A percentile compares a stretch with the other conserved stretches of the same genome.
phyloP scores from a whole-genome alignment of 345 rosid species.

The Lepidium africanum region DNA sequence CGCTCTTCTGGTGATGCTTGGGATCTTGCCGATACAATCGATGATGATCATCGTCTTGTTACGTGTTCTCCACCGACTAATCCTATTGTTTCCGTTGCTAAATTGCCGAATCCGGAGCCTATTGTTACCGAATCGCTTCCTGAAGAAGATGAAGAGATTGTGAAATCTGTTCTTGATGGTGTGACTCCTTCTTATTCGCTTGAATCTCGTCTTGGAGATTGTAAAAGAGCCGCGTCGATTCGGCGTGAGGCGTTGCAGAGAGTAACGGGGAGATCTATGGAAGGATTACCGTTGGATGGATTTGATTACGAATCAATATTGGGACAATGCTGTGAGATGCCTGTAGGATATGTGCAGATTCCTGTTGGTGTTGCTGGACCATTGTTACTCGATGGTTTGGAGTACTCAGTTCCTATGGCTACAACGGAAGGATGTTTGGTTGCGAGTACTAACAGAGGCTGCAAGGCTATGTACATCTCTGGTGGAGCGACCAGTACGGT shows the following conservation, averaged over 20 bases:
- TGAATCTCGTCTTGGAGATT: constrained; percentile 76
- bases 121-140: constrained; percentile 34
- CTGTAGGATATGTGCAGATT: constrained; percentile 84
- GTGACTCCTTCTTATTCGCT: constrained; percentile 57
- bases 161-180: constrained; percentile 51
- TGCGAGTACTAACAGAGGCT: constrained; percentile 91
- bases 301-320: constrained; percentile 76
- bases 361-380: constrained; percentile 97
- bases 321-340: constrained; percentile 99
- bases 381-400: constrained; percentile 67
- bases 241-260: constrained; percentile 82
- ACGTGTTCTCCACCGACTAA: constrained; percentile 22
- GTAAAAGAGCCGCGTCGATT: constrained; percentile 58
- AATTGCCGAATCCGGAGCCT: constrained; percentile 26
- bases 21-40: constrained; percentile 44
- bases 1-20: constrained; percentile 59
- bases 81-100: constrained; percentile 9
- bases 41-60: constrained; percentile 27
- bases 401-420: constrained; percentile 88
- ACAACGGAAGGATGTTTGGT: constrained; percentile 95
- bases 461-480: constrained; percentile 65
- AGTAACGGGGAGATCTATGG: constrained; percentile 58
- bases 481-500: constrained; percentile 67
- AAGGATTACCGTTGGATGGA: constrained; percentile 75
- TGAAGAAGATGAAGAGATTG: constrained; percentile 59